Evolutionary conservation across 345 rosid species (phyloP), one percentile per base, ranked within the genome.

Genomic region (Dimocarpus longan): DNA sequence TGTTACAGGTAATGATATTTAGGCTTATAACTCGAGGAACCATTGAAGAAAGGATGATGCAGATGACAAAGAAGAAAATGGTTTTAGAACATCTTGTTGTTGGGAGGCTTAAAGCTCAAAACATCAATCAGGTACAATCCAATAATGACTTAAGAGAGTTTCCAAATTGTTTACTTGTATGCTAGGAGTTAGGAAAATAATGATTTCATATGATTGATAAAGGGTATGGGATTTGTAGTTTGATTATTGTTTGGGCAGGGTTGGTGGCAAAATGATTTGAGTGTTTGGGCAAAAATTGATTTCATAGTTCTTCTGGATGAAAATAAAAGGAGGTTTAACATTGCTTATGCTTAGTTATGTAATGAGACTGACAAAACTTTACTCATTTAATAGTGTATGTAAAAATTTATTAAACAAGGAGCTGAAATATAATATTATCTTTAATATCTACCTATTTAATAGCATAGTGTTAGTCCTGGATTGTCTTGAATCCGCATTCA

Each of bases 41-140:
- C 79, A 97, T 94, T 84, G 99, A 97, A 88, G 98, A 97, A 82
- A 87, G 98, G 78, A 97, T 97, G 98, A 93, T 97, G 98, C 93
- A 97, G 63, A 82, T 97, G 96, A 97, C 99, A 37, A 97, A 93
- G 87, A 97, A 97, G 90, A 97, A 97, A 87, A 97, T 97, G 99
- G 94, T 97, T 86, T 84, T 97, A 65, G 99, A 97, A 90, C 99
- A 97, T 90, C 96, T 97, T 70, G 99, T 97, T 82, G 99, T 97
- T 44, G 99, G 99, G 80, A 92, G 93, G 92, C 86, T 97, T 71
- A 97, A 97, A 86, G 88, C 97, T 56, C 99, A 97, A 81, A 97
- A 92, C 85, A 90, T 97, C 82, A 97, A 97, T 78, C 99, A 97
- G 98, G 99, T 93, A 64, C 43, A 63, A 46, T 22, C 15, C 69